Evolutionary conservation across 345 rosid genomes (phyloP), one percentile per base, ranked within the genome.

Genomic region (Rubroshorea leprosula): DNA sequence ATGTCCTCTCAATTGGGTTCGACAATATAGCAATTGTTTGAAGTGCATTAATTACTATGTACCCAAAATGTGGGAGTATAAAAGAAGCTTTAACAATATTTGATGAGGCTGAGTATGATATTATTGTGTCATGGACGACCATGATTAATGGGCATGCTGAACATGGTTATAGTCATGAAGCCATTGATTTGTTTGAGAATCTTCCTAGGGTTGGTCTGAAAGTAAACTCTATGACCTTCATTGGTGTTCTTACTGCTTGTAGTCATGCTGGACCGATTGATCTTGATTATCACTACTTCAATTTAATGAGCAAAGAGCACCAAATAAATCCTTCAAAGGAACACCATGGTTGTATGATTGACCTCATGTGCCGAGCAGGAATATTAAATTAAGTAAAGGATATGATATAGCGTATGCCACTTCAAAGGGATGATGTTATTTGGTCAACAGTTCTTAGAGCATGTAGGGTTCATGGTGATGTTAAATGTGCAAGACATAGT

Each of bases 281-380:
- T 23, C 63, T 76, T 58, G 87, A 58, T 72, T n/a, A n/a, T n/a
- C n/a, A n/a, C n/a, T n/a, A n/a, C n/a, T n/a, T n/a, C n/a, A n/a
- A n/a, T n/a, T n/a, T 77, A 49, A 79, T 82, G 87, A 63, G 61
- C 48, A 73, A 69, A 31, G 55, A 39, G 19, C 57, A 72, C 46
- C 70, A 70, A 31, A 64, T 82, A 62, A 58, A 60, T 47, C 80
- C 82, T 14, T 55, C 65, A 57, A 64, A 63, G 49, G 78, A 74
- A 20, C 87, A 82, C 61, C 79, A 76, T 38, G 87, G 87, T 2
- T 82, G 84, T 46, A 65, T 82, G 74, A 84, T 82, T 62, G 87
- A 82, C 63, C 21, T 82, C 59, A 75, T 76, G 10, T 82, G 80
- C 26, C 80, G 87, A 49, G 80, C 82, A 53, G 84, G 84, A 49